Percentiles rank a stretch among this genome's conserved stretches.
phyloP scores from a whole-genome alignment of 2,329 filamentous ascomycete genomes.

The Penicillium sp. region DNA sequence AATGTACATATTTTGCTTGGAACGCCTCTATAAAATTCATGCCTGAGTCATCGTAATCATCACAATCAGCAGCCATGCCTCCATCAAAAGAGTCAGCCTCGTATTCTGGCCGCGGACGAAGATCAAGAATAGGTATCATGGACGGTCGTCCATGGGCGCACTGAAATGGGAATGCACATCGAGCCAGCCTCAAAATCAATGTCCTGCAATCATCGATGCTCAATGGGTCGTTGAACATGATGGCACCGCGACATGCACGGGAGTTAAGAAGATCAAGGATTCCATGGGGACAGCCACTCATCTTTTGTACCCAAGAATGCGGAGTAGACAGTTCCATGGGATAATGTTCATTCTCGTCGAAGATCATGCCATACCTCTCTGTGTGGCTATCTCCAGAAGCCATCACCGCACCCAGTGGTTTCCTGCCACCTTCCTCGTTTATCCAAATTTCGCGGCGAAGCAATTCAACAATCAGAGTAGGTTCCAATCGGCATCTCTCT shows the following conservation, averaged over 20 bases:
- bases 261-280: constrained; percentile 65
- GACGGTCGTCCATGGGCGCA: constrained; percentile 53
- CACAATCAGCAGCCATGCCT: background rate
- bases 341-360: background rate
- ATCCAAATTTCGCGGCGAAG: constrained; percentile 74
- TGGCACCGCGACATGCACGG: constrained; percentile 49
- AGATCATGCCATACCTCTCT: background rate
- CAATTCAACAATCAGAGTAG: constrained; percentile 69
- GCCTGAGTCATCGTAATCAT: constrained; percentile 2
- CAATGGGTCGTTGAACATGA: constrained; percentile 53
- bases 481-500: constrained; percentile 73
- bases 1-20: constrained; percentile 13
- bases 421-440: constrained; percentile 50
- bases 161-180: constrained; percentile 50
- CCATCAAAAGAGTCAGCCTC: background rate
- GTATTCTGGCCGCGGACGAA: constrained; percentile 18
- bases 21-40: constrained; percentile 20
- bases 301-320: constrained; percentile 57
- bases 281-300: constrained; percentile 70
- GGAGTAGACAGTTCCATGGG: background rate
- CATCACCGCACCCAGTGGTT: constrained; percentile 1
- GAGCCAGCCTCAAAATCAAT: constrained; percentile 39
- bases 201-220: constrained; percentile 38
- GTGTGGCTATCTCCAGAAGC: background rate
- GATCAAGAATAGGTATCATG: constrained; percentile 46